Conservation (phyloP, 306 rosid genomes). For the barrel medic (Medicago truncatula) region DNA sequence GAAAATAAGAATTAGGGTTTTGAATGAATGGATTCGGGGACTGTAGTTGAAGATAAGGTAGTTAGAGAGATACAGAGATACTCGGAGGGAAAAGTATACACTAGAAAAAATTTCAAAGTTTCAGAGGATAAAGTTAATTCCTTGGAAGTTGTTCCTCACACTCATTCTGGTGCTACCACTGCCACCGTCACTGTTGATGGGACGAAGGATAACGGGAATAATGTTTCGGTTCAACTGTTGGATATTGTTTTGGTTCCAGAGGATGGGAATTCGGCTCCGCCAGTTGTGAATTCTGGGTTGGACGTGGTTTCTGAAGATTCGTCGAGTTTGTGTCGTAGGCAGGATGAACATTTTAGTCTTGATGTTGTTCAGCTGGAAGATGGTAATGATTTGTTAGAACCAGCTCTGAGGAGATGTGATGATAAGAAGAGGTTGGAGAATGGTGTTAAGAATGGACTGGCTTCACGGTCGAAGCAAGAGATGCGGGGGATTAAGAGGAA, state of each 20-base stretch:
- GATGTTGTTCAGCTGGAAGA: slow-evolving; percentile 14
- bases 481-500: slow-evolving; percentile 59
- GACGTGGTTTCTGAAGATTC: slow-evolving; percentile 61
- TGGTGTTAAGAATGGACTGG: slow-evolving; percentile 49
- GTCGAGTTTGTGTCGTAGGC: slow-evolving; percentile 46
- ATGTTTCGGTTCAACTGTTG: too few species aligned
- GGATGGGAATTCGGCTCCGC: slow-evolving; percentile 49
- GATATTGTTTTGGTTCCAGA: neutral
- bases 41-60: slow-evolving; percentile 64
- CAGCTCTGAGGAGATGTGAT: slow-evolving; percentile 43
- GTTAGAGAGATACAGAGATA: slow-evolving; percentile 65
- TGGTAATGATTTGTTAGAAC: slow-evolving; percentile 40
- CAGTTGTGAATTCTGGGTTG: slow-evolving; percentile 40
- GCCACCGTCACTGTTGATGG: too few species aligned
- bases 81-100: slow-evolving; percentile 71
- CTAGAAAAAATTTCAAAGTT: slow-evolving; percentile 71
- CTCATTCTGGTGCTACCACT: too few species aligned
- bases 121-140: slow-evolving; percentile 52
- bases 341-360: slow-evolving; percentile 37
- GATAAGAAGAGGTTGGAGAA: slow-evolving; percentile 44
- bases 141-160: neutral
- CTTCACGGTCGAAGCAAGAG: slow-evolving; percentile 61
- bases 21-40: slow-evolving; percentile 94
- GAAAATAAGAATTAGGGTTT: slow-evolving; percentile 57
- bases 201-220: too few species aligned